Conservation (phyloP, 345 rosid genomes). For the Linum trigynum region DNA sequence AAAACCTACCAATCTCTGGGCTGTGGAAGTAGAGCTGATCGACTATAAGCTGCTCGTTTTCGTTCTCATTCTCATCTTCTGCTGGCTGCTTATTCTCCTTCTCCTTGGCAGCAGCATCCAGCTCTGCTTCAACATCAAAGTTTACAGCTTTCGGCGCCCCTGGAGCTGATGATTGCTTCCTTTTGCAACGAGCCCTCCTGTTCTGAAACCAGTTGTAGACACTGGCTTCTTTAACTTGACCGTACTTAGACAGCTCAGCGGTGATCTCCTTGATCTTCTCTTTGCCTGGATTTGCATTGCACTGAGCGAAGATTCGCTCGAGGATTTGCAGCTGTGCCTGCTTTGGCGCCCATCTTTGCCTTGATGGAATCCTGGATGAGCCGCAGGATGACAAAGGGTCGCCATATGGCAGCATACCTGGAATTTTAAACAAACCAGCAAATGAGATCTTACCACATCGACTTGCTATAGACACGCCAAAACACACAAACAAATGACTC, state of each 20-base stretch:
- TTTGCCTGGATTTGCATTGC: constrained; percentile 49
- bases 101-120: constrained; percentile 23
- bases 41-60: neutral
- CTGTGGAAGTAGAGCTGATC: neutral
- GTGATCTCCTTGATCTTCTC: constrained; percentile 52
- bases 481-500: too few relatives aligned
- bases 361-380: constrained; percentile 37
- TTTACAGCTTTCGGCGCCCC: constrained; percentile 10
- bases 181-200: constrained; percentile 59
- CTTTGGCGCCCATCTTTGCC: constrained; percentile 81
- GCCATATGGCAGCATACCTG: constrained; percentile 27
- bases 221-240: constrained; percentile 57
- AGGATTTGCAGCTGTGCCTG: constrained; percentile 47
- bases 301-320: constrained; percentile 41
- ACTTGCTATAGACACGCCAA: too few relatives aligned
- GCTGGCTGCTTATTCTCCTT: constrained; percentile 14
- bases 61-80: neutral
- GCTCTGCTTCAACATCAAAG: constrained; percentile 18
- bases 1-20: neutral
- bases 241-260: constrained; percentile 37
- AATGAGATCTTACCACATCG: neutral
- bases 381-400: constrained; percentile 19
- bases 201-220: constrained; percentile 79
- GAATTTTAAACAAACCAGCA: constrained; percentile 20
- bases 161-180: constrained; percentile 28